Evolutionary conservation across 345 rosid species (phyloP).

Genomic region (Citrus australasica): DNA sequence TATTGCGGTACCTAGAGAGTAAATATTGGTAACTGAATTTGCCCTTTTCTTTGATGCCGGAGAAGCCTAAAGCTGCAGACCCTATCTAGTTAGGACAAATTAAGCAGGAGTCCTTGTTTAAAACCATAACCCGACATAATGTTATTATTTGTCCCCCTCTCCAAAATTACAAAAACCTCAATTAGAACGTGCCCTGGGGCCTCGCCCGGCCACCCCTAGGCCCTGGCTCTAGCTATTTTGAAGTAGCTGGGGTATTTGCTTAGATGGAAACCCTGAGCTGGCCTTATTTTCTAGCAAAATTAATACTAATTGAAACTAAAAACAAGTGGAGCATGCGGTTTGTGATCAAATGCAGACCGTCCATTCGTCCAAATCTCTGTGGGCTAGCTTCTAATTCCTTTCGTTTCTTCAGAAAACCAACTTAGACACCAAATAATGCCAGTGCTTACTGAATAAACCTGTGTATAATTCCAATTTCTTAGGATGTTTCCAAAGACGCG

Average conservation of each 20-base stretch:
- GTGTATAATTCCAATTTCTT: background rate
- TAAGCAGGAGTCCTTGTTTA: background rate
- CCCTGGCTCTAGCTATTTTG: too few relatives aligned
- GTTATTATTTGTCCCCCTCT: too few relatives aligned
- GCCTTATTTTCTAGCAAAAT: background rate
- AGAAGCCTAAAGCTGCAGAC: background rate
- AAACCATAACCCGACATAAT: too few relatives aligned
- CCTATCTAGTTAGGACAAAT: background rate
- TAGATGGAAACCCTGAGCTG: too few relatives aligned
- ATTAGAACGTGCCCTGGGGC: background rate
- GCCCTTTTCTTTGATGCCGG: background rate
- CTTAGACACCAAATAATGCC: background rate
- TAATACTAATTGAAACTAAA: background rate
- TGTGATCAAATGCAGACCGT: background rate
- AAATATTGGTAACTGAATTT: background rate
- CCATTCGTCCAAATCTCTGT: background rate
- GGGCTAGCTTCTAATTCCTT: background rate
- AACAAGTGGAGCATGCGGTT: background rate
- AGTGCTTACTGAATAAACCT: background rate
- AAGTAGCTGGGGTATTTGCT: too few relatives aligned
- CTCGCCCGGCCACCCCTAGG: too few relatives aligned
- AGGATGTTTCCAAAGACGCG: background rate
- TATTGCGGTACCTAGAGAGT: background rate
- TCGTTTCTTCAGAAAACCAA: background rate
- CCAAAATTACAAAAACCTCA: background rate